Evolutionary conservation across 352 stramenopile species (phyloP), one percentile per base, ranked within the genome.

Genomic region (Globisporangium middletonii): DNA sequence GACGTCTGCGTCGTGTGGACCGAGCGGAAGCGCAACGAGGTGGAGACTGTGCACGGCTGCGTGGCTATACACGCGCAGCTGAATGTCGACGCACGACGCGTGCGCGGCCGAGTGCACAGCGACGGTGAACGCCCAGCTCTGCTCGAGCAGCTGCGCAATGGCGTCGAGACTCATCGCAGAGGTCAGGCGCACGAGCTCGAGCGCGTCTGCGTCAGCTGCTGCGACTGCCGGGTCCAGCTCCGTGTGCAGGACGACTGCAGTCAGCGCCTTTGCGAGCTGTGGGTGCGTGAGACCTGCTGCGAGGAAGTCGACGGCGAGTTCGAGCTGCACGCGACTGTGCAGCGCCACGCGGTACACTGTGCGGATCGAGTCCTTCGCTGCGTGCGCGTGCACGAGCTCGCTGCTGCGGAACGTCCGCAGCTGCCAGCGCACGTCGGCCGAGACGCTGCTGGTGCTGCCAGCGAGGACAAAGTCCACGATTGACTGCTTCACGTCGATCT

Each of bases 121-220:
- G 15, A 89, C 28, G 1, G 72, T 83, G 49, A 87, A 83, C 12
- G 63, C 67, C 79, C 74, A 86, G 42, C 68, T 71, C 26, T 62
- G 53, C 9, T 55, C 51, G 15, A 89, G 49, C 27, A 86, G 55
- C 48, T 60, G 48, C 19, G 72, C 63, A 8, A 71, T 58, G 41
- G 72, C 60, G 16, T 70, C 63, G 50, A 86, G 52, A 57, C 70
- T 87, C 11, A 52, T 62, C 0, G 71, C 60, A 11, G 72, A 68
- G n/a, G 70, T 71, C 11, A 89, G 60, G 19, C 73, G 78, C 45
- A 79, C 64, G 27, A 73, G 63, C 50, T 47, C 52, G 0, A 61
- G 49, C 7, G 64, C 49, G n/a, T 73, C 68, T 9, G 63, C 41
- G 11, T 60, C 50, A 3, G 56, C 27, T 11, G 42, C 46, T 27